Evolutionary conservation across 352 stramenopile species (phyloP).

Genomic region (Phytopythium chamaehyphon): DNA sequence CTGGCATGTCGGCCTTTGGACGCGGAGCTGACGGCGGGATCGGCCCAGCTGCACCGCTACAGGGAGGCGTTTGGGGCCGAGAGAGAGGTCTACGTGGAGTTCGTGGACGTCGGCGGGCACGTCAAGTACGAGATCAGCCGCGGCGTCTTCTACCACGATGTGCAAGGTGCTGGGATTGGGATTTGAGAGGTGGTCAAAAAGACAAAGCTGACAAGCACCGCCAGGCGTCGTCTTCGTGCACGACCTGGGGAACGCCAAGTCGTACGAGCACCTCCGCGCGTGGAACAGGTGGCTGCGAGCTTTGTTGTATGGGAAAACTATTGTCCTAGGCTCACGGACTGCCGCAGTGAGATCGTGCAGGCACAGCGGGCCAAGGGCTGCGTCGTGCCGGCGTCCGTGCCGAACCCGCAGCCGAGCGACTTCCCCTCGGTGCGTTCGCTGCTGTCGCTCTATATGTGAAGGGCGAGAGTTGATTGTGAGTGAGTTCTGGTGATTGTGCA

Average conservation of each 20-base stretch:
- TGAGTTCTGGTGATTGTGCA: no score
- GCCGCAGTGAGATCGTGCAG: slow-evolving; percentile 31
- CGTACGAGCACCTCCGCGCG: slow-evolving; percentile 61
- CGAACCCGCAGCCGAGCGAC: slow-evolving; percentile 17
- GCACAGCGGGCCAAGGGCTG: slow-evolving; percentile 52
- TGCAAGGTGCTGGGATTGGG: slow-evolving; percentile 35
- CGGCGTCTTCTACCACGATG: slow-evolving; percentile 74
- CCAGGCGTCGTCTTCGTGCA: slow-evolving; percentile 74
- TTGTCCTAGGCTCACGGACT: background rate
- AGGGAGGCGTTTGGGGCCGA: slow-evolving; percentile 28
- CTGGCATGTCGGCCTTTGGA: background rate
- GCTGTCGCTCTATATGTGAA: background rate
- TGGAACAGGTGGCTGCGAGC: slow-evolving; percentile 51
- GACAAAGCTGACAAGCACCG: background rate
- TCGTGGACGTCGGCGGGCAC: slow-evolving; percentile 81
- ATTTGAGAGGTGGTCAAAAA: no score
- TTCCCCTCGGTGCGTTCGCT: slow-evolving; percentile 28
- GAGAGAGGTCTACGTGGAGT: slow-evolving; percentile 72
- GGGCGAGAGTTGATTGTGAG: background rate
- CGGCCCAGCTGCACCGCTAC: slow-evolving; percentile 33
- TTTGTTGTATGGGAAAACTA: no score
- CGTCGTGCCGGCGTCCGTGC: slow-evolving; percentile 34
- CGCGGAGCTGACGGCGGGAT: background rate
- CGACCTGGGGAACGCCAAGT: slow-evolving; percentile 73
- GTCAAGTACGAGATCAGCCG: slow-evolving; percentile 79